Evolutionary conservation across 441 rosid genomes (phyloP).

Genomic region (Bocquillonia castaneifolia): DNA sequence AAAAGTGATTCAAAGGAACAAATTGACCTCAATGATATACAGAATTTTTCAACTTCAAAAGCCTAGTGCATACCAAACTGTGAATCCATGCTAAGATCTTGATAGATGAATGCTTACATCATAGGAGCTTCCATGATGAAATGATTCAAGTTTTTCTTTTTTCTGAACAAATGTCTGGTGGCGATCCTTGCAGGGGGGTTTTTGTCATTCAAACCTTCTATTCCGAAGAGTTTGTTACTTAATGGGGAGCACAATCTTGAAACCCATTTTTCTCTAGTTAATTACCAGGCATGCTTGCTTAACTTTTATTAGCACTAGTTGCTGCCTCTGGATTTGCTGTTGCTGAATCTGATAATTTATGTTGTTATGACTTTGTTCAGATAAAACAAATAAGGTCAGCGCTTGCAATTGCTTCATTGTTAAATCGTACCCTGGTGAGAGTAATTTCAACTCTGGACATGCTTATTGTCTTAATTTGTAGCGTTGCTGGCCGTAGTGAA

Average conservation of each 20-base stretch:
- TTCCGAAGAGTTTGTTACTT: slow-evolving; percentile 76
- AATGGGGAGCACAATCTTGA: slow-evolving; percentile 77
- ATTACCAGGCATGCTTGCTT: slow-evolving; percentile 66
- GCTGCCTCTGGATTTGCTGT: slow-evolving; percentile 16
- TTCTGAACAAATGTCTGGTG: slow-evolving; percentile 13
- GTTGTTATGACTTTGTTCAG: slow-evolving; percentile 39
- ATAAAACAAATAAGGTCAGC: slow-evolving; percentile 90
- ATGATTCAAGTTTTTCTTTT: slow-evolving; percentile 15
- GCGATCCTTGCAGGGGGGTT: slow-evolving; percentile 69
- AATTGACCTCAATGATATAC: not conserved
- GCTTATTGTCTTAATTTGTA: slow-evolving; percentile 1
- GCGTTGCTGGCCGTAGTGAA: not conserved
- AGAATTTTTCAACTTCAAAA: not conserved
- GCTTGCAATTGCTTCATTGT: slow-evolving; percentile 74
- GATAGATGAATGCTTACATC: not conserved
- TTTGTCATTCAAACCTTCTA: slow-evolving; percentile 80
- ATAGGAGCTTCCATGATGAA: not conserved
- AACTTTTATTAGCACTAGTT: slow-evolving; percentile 20
- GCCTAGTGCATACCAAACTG: not conserved
- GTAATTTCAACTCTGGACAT: slow-evolving; percentile 11
- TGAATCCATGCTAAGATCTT: not conserved
- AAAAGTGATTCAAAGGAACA: not conserved
- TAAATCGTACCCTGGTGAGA: slow-evolving; percentile 90
- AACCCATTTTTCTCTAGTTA: slow-evolving; percentile 73
- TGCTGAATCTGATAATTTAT: slow-evolving; percentile 26